These are phyloP conservation scores for Microthlaspi erraticum DNA, from an alignment of 345 rosid species.

Conservation along the genomic window DNA sequence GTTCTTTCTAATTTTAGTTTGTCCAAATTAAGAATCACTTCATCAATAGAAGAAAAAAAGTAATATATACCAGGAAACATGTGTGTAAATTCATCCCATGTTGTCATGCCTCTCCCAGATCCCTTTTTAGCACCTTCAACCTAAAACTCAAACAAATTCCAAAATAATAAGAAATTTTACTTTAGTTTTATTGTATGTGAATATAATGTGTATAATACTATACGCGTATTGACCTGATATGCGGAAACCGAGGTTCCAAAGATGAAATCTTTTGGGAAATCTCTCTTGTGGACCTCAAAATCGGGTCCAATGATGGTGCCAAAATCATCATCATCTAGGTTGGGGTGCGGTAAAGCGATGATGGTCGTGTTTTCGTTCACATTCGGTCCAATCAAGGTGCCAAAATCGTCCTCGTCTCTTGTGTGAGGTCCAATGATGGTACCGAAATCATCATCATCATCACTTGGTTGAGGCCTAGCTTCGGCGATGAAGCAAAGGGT, in stretches of 20 bases:
- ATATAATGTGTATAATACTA: neutral
- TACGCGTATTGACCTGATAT: slow-evolving; percentile 34
- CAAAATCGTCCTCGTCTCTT: slow-evolving; percentile 35
- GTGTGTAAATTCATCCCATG: slow-evolving; percentile 47
- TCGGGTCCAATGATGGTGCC: slow-evolving; percentile 47
- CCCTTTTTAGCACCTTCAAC: slow-evolving; percentile 49
- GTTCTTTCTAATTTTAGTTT: no score
- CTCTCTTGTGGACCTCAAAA: slow-evolving; percentile 13
- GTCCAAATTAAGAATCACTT: neutral
- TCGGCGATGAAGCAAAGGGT: slow-evolving; percentile 35
- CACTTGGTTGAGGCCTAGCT: slow-evolving; percentile 43
- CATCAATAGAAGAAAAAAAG: neutral
- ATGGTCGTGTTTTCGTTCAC: neutral
- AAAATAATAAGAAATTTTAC: neutral
- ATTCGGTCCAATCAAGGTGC: slow-evolving; percentile 34
- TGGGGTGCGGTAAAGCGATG: slow-evolving; percentile 1
- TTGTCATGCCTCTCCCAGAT: slow-evolving; percentile 43
- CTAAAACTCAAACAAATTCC: slow-evolving; percentile 21
- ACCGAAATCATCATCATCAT: slow-evolving; percentile 44
- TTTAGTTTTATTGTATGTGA: neutral
- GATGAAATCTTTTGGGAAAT: slow-evolving; percentile 41
- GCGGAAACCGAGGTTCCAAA: slow-evolving; percentile 47
- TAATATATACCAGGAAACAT: slow-evolving; percentile 37
- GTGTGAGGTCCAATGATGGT: slow-evolving; percentile 36
- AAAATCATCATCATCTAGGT: slow-evolving; percentile 34